Evolutionary conservation across 495 filamentous ascomycete species (phyloP), one percentile per base, ranked within the genome.

Genomic region (Neurospora sp.): DNA sequence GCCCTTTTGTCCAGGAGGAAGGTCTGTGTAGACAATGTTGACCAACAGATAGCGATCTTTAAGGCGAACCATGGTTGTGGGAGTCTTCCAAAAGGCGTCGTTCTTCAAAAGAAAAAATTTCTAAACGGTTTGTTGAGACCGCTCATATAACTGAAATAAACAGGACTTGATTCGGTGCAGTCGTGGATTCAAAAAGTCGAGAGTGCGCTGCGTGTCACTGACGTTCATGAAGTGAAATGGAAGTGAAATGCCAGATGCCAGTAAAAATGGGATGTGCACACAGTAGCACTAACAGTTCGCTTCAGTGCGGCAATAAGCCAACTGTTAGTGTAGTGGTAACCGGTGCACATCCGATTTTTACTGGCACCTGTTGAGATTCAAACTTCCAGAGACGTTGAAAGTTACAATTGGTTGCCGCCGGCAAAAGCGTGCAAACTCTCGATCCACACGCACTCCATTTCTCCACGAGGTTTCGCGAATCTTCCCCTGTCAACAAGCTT

Each of bases 11-110:
- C 82, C 48, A 80, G 81, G 38, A 84, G 73, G 79, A 17, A 77
- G 80, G 17, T 90, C 87, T 17, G 94, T 93, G 81, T 98, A 98
- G 73, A 98, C 88, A 77, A 98, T 94, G 80, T 94, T 90, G 71
- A 98, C 87, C 39, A 98, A 89, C 45, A 99, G 90, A 80, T 99
- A 99, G 73, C 96, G 92, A 81, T 96, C 89, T 84, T 99, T 99
- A 75, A 97, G 84, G 78, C 96, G 93, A 74, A 98, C 96, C 96
- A 99, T 99, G n/a, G 59, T 82, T 70, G 54, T 66, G 28, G 15
- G 34, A 66, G 28, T 66, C 34, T 66, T 2, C 54, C 15, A 2
- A 34, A 34, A 4, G 28, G 28, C 34, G 15, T 34, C 28, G 13
- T 66, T 66, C 6, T 17, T 19, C 1, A 9, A 2, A 9, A 10